Percentiles rank a stretch among this genome's conserved stretches.
These are phyloP conservation scores for Citrus unshiu DNA, from an alignment of 345 rosid species.

Conservation along the genomic window DNA sequence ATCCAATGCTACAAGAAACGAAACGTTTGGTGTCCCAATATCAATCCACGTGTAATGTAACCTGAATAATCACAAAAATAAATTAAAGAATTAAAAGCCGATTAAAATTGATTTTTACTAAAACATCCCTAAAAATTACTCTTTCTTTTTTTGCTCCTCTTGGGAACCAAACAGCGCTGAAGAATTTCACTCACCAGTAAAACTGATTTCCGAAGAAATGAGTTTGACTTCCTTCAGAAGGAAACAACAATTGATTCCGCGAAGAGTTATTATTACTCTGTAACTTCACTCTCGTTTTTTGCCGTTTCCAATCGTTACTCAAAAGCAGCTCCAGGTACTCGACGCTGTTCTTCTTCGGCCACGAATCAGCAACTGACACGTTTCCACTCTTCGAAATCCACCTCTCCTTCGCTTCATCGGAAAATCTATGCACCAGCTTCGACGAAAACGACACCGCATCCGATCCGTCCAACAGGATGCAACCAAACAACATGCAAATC, in stretches of 20 bases:
- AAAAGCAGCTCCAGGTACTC: conserved; percentile 49
- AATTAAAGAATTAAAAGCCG: too few species aligned
- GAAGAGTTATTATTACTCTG: too few species aligned
- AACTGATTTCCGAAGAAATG: conserved; percentile 55
- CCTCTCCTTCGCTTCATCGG: conserved; percentile 56
- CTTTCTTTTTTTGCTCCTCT: too few species aligned
- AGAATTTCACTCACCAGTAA: conserved; percentile 48
- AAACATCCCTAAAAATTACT: too few species aligned
- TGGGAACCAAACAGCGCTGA: background rate
- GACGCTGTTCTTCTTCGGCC: conserved; percentile 55
- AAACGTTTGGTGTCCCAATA: conserved; percentile 69
- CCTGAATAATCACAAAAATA: conserved; percentile 34
- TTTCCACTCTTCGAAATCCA: conserved; percentile 17
- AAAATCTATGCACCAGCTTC: conserved; percentile 73
- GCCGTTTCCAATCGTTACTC: conserved; percentile 41
- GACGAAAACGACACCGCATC: conserved; percentile 40
- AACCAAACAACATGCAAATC: background rate
- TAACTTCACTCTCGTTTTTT: too few species aligned
- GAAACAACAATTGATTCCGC: conserved; percentile 63
- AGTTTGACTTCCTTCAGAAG: conserved; percentile 82
- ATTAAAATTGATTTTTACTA: too few species aligned
- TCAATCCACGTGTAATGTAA: conserved; percentile 83
- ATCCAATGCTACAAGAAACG: conserved; percentile 89
- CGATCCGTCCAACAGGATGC: background rate
- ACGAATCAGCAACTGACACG: conserved; percentile 23